Evolutionary conservation across 768 basidiomycete species (phyloP).

Genomic region (Leccinum truebloodii): DNA sequence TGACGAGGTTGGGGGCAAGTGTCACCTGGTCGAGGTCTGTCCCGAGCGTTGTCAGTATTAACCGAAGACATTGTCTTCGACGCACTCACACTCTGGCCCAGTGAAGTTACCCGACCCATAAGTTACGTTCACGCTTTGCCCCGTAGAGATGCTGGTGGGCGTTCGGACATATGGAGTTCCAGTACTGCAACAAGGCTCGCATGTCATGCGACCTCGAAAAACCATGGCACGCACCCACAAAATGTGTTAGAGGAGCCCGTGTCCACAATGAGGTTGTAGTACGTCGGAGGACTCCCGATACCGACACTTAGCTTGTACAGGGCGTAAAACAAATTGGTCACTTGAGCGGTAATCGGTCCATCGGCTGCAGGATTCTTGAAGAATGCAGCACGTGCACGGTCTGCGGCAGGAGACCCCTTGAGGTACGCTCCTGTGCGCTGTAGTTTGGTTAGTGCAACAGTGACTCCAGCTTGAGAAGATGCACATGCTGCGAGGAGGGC

Average conservation of each 20-base stretch:
- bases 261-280: constrained; percentile 33
- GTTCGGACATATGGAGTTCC: constrained; percentile 22
- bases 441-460: constrained; percentile 15
- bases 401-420: constrained; percentile 18
- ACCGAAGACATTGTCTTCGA: background rate
- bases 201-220: background rate
- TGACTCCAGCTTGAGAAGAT: constrained; percentile 7
- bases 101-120: constrained; percentile 19
- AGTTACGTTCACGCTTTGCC: constrained; percentile 14
- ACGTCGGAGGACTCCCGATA: constrained; percentile 28
- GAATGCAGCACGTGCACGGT: constrained; percentile 17
- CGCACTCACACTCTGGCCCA: constrained; percentile 39
- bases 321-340: constrained; percentile 12
- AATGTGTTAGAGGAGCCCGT: constrained; percentile 37
- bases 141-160: constrained; percentile 27
- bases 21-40: constrained; percentile 31
- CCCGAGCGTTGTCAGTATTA: background rate
- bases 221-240: constrained; percentile 13
- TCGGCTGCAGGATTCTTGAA: constrained; percentile 3
- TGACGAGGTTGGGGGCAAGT: constrained; percentile 25
- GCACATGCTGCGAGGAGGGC: constrained; percentile 9
- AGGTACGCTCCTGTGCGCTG: constrained; percentile 14
- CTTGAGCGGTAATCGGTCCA: constrained; percentile 13
- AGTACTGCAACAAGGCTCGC: constrained; percentile 13
- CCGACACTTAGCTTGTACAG: constrained; percentile 26